phyloP scores from a whole-genome alignment of 2,329 filamentous ascomycete species.

The Nectriaceae sp. region DNA sequence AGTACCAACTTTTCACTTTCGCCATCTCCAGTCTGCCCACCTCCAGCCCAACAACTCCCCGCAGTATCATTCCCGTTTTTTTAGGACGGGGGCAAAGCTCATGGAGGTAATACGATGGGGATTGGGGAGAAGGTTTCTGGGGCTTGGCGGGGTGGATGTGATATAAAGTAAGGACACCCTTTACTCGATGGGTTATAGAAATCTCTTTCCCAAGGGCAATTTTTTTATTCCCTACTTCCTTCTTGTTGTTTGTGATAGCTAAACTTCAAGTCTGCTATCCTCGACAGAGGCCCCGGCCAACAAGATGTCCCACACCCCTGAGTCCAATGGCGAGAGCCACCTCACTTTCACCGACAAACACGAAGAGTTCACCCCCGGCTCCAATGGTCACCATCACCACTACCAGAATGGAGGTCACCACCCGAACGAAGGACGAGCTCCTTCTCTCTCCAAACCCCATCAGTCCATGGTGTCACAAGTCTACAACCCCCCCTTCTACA shows the following conservation, averaged over 20 bases:
- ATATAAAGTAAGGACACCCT: background rate
- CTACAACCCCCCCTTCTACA: conserved; percentile 37
- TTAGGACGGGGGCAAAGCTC: background rate
- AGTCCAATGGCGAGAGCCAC: conserved; percentile 25
- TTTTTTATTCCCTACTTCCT: background rate
- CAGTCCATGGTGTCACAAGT: conserved; percentile 40
- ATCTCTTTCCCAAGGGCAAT: background rate
- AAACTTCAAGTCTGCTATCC: background rate
- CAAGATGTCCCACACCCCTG: conserved; percentile 22
- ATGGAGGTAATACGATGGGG: background rate
- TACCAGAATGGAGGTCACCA: conserved; percentile 9
- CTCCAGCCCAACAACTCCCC: conserved; percentile 1
- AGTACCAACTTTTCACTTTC: conserved; percentile 9
- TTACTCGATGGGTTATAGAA: background rate
- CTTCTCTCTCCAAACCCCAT: conserved; percentile 23
- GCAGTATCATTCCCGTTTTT: conserved; percentile 8
- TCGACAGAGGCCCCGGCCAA: background rate
- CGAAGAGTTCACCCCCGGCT: conserved; percentile 8
- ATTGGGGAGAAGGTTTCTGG: background rate
- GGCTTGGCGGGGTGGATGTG: background rate
- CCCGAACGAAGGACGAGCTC: conserved; percentile 9
- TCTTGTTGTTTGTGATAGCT: background rate
- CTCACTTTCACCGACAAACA: conserved; percentile 27
- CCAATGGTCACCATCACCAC: conserved; percentile 15
- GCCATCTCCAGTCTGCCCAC: conserved; percentile 8